Base-by-base conservation (phyloP, 345 rosid genomes). In the Lepidium aucheri region DNA sequence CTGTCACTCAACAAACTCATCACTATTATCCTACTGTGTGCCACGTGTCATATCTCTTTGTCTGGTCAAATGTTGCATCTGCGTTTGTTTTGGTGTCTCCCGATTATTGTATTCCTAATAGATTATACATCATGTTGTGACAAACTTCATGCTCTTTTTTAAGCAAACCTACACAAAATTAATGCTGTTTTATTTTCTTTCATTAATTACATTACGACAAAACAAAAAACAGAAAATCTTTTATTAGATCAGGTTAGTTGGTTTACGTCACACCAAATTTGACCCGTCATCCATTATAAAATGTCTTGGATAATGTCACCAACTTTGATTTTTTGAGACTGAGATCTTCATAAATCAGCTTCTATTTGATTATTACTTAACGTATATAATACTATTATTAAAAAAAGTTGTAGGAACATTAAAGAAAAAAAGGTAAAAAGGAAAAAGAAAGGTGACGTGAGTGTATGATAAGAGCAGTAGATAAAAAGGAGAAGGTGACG, bases 1-100 rank as follows among this genome's bases (percentile, higher is more conserved):
- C 50, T 60, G 18, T 66, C 72, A 20, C 14, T 59, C 36, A 59
- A 50, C 72, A 66, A 60, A 67, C 72, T 43, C 16, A 60, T 60
- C 56, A 53, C 12, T 38, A 53, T 60, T 58, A 67, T 60, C 61
- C 60, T 28, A 72, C 53, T 30, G n/a, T 41, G 17, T 5, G 22
- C 68, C 68, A 60, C 77, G 52, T 73, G 59, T 60, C 63, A 30
- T 36, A 53, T 60, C 57, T 44, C 2, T 9, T 8, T 67, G 56
- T 36, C 43, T 59, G 77, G 77, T 66, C 77, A 67, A 67, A 67
- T 73, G 68, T 60, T 73, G 68, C 63, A 67, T 60, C 55, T 59
- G 63, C 57, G 49, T 59, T 60, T 56, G 70, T 50, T 65, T 72
- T 35, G 13, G 46, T 32, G 40, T 15, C 42, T 54, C 12, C 12